Conservation (phyloP, 768 basidiomycete species). For the Boletus sp. region DNA sequence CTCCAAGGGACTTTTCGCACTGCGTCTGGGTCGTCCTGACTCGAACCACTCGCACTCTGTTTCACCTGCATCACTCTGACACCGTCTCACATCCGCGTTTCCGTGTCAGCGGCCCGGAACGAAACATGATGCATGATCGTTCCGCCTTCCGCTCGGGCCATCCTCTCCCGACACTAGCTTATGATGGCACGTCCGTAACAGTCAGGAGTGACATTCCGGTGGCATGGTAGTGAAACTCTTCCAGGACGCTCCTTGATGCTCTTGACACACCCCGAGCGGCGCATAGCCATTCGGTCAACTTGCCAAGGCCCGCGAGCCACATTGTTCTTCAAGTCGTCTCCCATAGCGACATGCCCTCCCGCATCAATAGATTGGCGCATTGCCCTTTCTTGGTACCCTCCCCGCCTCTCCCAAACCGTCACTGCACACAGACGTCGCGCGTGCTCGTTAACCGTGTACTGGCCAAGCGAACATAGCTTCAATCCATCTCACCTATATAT, state of each 20-base stretch:
- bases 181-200: neutral
- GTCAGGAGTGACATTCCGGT: neutral
- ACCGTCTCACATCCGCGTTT: neutral
- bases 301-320: neutral
- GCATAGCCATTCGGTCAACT: conserved; percentile 5
- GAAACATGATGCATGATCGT: too few species aligned
- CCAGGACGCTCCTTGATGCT: neutral
- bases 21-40: too few species aligned
- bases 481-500: conserved; percentile 6
- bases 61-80: neutral
- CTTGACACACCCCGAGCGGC: conserved; percentile 1
- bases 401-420: neutral
- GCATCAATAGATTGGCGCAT: too few species aligned
- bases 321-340: neutral
- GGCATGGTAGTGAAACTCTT: neutral
- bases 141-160: neutral
- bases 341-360: neutral
- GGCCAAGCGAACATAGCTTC: conserved; percentile 18
- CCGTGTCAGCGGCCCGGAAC: neutral
- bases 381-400: neutral
- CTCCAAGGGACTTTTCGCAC: too few species aligned
- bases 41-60: neutral
- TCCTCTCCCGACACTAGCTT: neutral
- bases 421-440: neutral
- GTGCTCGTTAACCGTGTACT: neutral